phyloP scores from a whole-genome alignment of 768 basidiomycete species.

The Rossbeevera mucosa region DNA sequence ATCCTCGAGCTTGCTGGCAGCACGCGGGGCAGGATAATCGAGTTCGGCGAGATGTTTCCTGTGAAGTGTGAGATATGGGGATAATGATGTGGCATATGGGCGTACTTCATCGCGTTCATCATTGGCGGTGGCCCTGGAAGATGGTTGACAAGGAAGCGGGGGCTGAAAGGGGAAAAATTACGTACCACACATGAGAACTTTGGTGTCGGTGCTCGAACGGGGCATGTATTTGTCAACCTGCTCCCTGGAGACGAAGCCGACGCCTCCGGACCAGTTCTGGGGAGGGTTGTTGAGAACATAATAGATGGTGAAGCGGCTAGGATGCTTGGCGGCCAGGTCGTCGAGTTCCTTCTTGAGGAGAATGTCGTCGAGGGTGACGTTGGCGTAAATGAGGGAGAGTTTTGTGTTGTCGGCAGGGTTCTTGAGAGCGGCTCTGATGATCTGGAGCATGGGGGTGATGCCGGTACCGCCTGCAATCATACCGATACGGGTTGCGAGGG shows the following conservation, averaged over 20 bases:
- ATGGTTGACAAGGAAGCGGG: background rate
- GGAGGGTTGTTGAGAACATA: constrained; percentile 97
- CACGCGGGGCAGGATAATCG: constrained; percentile 80
- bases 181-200: constrained; percentile 84
- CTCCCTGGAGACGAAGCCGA: constrained; percentile 90
- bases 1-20: constrained; percentile 90
- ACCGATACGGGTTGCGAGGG: constrained; percentile 72
- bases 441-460: constrained; percentile 98
- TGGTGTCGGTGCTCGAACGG: constrained; percentile 58
- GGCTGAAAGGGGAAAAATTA: constrained; percentile 18
- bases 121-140: constrained; percentile 64
- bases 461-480: constrained; percentile 99
- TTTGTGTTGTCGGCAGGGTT: constrained; percentile 83
- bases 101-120: constrained; percentile 75
- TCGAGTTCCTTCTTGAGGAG: constrained; percentile 87
- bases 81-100: constrained; percentile 4
- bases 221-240: constrained; percentile 84
- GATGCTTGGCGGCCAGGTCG: constrained; percentile 59
- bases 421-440: constrained; percentile 89
- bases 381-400: constrained; percentile 91
- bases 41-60: constrained; percentile 89
- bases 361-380: constrained; percentile 90
- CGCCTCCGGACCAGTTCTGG: constrained; percentile 77
- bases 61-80: constrained; percentile 2
- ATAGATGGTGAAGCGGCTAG: constrained; percentile 68